These are phyloP conservation scores for Circinella minor DNA, from an alignment of 371 early-diverging fungal genomes.

Conservation along the genomic window DNA sequence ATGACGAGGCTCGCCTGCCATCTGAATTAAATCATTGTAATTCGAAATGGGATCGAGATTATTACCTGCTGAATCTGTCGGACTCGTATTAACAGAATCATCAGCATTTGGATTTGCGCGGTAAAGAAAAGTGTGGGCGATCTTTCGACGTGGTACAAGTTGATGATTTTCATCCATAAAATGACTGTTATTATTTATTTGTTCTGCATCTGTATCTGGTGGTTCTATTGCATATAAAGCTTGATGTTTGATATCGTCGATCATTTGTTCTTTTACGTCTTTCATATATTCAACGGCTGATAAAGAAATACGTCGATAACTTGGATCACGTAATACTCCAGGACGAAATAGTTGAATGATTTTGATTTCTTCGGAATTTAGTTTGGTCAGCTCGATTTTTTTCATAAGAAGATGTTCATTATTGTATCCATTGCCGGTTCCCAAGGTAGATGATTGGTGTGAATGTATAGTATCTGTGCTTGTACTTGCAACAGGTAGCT, in stretches of 20 bases:
- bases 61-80: neutral
- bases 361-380: conserved; percentile 1
- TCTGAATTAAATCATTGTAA: neutral
- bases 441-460: neutral
- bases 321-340: conserved; percentile 13
- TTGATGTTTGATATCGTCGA: conserved; percentile 8
- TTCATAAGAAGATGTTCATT: neutral
- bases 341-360: conserved; percentile 19
- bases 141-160: neutral
- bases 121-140: neutral
- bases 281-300: conserved; percentile 16
- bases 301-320: conserved; percentile 12
- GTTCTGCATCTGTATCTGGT: conserved; percentile 14
- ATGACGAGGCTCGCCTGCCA: neutral
- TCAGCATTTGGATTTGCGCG: neutral
- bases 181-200: neutral
- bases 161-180: neutral
- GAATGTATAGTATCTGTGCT: neutral
- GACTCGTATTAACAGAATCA: neutral
- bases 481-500: neutral
- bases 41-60: too few relatives aligned
- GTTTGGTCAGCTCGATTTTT: neutral
- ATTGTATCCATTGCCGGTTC: neutral
- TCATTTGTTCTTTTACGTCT: conserved; percentile 9
- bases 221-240: conserved; percentile 8